These are phyloP conservation scores for Paraconiothyrium sp. DNA, from an alignment of 2,329 filamentous ascomycete species.

Conservation along the genomic window DNA sequence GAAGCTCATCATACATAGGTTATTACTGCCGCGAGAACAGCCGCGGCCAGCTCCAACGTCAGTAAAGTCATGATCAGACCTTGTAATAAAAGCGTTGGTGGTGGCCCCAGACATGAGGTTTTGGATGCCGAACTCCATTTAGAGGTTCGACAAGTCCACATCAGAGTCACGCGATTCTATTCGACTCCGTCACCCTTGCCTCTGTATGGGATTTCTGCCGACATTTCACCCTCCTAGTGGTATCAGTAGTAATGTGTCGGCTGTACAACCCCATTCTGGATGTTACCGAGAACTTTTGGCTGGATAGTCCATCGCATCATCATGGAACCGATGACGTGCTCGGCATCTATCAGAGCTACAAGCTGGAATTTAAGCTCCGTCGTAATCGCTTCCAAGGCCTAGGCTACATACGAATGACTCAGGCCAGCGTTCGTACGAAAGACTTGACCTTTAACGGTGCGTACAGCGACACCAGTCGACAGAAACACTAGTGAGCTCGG, in stretches of 20 bases:
- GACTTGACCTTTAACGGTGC: not conserved
- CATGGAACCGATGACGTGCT: not conserved
- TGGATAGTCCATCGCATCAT: not conserved
- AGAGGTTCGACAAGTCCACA: not conserved
- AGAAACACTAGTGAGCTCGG: not conserved
- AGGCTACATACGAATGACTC: not conserved
- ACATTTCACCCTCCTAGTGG: not conserved
- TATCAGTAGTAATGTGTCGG: not conserved
- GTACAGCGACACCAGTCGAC: not conserved
- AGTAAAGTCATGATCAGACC: not conserved
- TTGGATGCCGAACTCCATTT: not conserved
- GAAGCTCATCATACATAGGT: not conserved
- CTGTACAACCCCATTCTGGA: not conserved
- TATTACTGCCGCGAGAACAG: not conserved
- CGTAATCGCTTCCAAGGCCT: not conserved
- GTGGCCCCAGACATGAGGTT: not conserved
- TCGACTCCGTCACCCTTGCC: not conserved
- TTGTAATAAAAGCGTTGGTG: too few relatives aligned
- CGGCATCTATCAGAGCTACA: not conserved
- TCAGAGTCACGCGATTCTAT: not conserved
- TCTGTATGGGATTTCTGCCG: not conserved
- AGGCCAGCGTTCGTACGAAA: not conserved
- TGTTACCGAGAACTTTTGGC: not conserved
- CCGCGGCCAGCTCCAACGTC: not conserved
- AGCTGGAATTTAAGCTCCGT: not conserved